phyloP scores from a whole-genome alignment of 2,329 filamentous ascomycete genomes.

The Pestalotiopsis fici region DNA sequence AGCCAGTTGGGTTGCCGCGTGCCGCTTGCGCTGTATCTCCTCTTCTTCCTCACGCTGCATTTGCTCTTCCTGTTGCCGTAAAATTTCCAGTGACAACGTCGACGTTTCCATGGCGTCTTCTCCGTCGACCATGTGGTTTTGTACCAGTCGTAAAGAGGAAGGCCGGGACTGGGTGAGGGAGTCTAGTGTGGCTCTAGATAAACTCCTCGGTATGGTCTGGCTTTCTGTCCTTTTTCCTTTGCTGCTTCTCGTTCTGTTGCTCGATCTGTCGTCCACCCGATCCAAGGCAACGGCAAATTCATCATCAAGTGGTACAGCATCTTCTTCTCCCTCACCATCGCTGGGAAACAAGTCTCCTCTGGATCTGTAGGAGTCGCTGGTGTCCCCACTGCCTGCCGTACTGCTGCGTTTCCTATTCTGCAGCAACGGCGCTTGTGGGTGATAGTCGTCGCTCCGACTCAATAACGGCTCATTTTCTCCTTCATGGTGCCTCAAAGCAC shows the following conservation, averaged over 20 bases:
- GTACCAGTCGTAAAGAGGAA: constrained; percentile 23
- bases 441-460: constrained; percentile 14
- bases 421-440: constrained; percentile 26
- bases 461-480: constrained; percentile 73
- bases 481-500: constrained; percentile 42
- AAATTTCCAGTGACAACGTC: constrained; percentile 49
- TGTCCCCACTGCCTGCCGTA: constrained; percentile 78
- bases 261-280: constrained; percentile 74
- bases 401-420: constrained; percentile 67
- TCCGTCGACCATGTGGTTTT: constrained; percentile 27
- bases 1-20: constrained; percentile 54
- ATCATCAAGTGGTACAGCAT: constrained; percentile 89
- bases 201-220: constrained; percentile 47
- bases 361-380: constrained; percentile 83
- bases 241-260: constrained; percentile 60
- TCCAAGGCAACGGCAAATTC: constrained; percentile 86
- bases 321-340: constrained; percentile 82
- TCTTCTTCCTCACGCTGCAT: constrained; percentile 53
- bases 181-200: constrained; percentile 60
- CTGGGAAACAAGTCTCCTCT: constrained; percentile 89
- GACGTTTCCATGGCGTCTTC: constrained; percentile 37
- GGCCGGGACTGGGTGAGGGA: constrained; percentile 35
- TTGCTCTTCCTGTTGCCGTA: constrained; percentile 54
- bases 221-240: constrained; percentile 56
- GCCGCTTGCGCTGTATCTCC: constrained; percentile 52